phyloP scores from a whole-genome alignment of 108 stramenopile genomes.

The Cyclostephanos invisitatus region DNA sequence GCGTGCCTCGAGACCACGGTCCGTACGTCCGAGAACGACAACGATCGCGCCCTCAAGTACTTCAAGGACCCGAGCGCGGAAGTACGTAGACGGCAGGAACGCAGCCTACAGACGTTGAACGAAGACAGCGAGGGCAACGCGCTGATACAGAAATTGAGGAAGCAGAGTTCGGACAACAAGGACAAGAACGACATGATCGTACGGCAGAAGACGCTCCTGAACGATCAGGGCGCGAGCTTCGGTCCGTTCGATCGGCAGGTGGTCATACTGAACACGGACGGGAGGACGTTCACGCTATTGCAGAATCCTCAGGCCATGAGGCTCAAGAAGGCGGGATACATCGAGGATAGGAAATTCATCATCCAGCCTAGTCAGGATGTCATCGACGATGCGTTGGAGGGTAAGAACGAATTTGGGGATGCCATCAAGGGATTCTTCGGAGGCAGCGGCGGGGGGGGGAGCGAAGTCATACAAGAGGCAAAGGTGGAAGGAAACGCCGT shows the following conservation, averaged over 20 bases:
- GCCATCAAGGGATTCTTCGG: slow-evolving; percentile 57
- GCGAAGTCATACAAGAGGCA: not conserved
- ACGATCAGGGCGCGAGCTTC: slow-evolving; percentile 76
- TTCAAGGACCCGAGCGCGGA: slow-evolving; percentile 59
- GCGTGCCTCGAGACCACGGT: slow-evolving; percentile 70
- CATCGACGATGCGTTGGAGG: slow-evolving; percentile 63
- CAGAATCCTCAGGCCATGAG: slow-evolving; percentile 83
- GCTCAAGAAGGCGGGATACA: slow-evolving; percentile 80
- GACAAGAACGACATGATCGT: slow-evolving; percentile 79
- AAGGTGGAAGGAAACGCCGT: not conserved
- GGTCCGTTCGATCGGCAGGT: slow-evolving; percentile 80
- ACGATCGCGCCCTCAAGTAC: slow-evolving; percentile 78
- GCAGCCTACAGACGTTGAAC: slow-evolving; percentile 16
- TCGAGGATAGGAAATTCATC: slow-evolving; percentile 73
- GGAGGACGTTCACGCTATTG: slow-evolving; percentile 71
- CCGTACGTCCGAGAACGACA: slow-evolving; percentile 77
- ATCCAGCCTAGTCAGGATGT: slow-evolving; percentile 76
- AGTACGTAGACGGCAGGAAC: slow-evolving; percentile 47
- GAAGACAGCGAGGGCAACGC: slow-evolving; percentile 62
- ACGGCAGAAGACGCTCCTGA: slow-evolving; percentile 66
- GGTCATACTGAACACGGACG: slow-evolving; percentile 79
- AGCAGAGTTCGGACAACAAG: slow-evolving; percentile 73
- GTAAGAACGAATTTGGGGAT: slow-evolving; percentile 42
- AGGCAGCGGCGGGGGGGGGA: slow-evolving; percentile 20
- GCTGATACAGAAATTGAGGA: slow-evolving; percentile 67